Conservation (phyloP, 129 eudicot species). For the Arctium minus region DNA sequence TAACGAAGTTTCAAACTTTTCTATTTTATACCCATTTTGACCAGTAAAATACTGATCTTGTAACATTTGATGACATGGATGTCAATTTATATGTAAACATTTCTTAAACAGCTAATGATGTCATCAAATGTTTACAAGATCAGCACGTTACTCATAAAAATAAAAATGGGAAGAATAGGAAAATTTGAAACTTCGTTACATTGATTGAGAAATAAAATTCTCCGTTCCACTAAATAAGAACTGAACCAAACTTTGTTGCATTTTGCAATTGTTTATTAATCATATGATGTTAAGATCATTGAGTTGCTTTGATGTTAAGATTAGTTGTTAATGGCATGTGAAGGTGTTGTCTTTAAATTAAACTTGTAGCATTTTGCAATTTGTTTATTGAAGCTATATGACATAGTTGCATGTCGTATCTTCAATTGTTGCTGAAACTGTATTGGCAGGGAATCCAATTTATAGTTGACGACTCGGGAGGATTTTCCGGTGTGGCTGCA, state of each 20-base stretch:
- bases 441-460: constrained; percentile 75
- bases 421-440: not conserved
- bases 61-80: not conserved
- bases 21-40: not conserved
- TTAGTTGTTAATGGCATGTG: not conserved
- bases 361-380: not conserved
- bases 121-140: not conserved
- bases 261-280: too few relatives aligned
- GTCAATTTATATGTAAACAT: not conserved
- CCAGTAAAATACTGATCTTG: not conserved
- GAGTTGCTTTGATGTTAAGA: not conserved
- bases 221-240: not conserved
- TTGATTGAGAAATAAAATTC: not conserved
- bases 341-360: not conserved
- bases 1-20: not conserved
- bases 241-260: not conserved
- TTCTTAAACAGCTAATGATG: not conserved
- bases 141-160: too few relatives aligned
- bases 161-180: not conserved
- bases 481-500: constrained; percentile 82
- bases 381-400: not conserved
- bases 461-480: constrained; percentile 81
- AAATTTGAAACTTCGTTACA: not conserved
- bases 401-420: not conserved
- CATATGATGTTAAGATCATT: not conserved